These are phyloP conservation scores for Tephrocybe sp. DNA, from an alignment of 768 basidiomycete species.

Conservation along the genomic window DNA sequence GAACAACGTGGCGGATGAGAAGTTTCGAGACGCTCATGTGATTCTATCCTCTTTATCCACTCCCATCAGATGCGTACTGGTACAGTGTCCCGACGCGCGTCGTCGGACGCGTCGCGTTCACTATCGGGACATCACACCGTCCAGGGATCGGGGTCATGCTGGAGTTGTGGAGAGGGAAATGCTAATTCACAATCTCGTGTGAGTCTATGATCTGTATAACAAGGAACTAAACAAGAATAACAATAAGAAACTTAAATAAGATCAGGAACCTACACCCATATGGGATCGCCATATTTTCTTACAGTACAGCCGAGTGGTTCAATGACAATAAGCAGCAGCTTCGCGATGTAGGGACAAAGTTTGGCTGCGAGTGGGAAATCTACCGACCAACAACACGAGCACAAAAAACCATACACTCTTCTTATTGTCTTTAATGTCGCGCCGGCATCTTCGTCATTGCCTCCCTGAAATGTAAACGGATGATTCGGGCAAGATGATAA, in stretches of 20 bases:
- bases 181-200: conserved; percentile 20
- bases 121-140: background rate
- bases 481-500: conserved; percentile 27
- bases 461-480: conserved; percentile 33
- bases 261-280: conserved; percentile 34
- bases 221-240: conserved; percentile 25
- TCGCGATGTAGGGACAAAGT: conserved; percentile 24
- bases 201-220: conserved; percentile 10
- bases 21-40: conserved; percentile 4
- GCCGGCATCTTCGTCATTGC: conserved; percentile 19
- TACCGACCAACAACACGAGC: conserved; percentile 5
- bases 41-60: background rate
- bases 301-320: conserved; percentile 10
- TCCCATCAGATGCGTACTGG: background rate
- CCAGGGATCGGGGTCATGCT: background rate
- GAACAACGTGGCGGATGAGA: background rate
- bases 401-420: conserved; percentile 8
- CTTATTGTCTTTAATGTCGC: conserved; percentile 31
- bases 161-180: conserved; percentile 10
- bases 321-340: conserved; percentile 23
- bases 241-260: conserved; percentile 32
- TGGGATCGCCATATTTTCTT: conserved; percentile 18
- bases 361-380: conserved; percentile 17
- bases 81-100: background rate
- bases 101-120: background rate